Percentiles rank a stretch among this genome's conserved stretches.
Evolutionary conservation across 2,329 filamentous ascomycete species (phyloP).

Genomic region (Paracoccidioides lutzii): DNA sequence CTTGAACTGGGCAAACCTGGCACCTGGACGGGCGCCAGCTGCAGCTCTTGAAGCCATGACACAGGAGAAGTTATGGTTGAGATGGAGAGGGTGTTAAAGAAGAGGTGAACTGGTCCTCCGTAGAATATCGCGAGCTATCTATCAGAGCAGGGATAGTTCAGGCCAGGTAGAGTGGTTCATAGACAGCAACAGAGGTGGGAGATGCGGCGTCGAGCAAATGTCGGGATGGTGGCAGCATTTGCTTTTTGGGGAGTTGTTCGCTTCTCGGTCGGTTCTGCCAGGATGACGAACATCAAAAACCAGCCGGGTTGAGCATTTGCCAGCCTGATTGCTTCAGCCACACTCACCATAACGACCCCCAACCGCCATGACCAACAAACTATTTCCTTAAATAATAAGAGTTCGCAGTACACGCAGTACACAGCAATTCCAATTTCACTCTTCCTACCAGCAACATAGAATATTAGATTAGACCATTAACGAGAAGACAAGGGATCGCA

Average conservation of each 20-base stretch:
- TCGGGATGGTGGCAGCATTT: neutral
- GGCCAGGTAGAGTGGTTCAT: neutral
- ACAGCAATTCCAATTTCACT: no score
- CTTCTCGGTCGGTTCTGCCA: neutral
- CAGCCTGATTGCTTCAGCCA: neutral
- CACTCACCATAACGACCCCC: neutral
- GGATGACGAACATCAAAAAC: neutral
- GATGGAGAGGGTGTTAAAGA: neutral
- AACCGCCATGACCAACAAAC: neutral
- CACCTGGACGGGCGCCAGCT: conserved; percentile 53
- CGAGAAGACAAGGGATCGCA: neutral
- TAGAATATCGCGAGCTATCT: neutral
- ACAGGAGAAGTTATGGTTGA: neutral
- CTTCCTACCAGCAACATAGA: neutral
- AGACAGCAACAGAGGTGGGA: neutral
- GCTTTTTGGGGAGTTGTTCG: neutral
- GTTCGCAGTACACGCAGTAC: no score
- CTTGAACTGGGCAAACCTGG: conserved; percentile 98
- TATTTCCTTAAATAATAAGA: neutral
- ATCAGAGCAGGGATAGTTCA: neutral
- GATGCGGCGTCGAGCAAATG: neutral
- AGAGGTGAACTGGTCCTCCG: no score
- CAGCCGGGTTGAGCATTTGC: neutral
- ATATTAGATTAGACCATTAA: neutral
- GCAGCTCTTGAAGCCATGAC: conserved; percentile 76